Percentiles rank a stretch among this genome's conserved stretches.
phyloP scores from a whole-genome alignment of 139 green algal genomes.

The Chlorella sp. region DNA sequence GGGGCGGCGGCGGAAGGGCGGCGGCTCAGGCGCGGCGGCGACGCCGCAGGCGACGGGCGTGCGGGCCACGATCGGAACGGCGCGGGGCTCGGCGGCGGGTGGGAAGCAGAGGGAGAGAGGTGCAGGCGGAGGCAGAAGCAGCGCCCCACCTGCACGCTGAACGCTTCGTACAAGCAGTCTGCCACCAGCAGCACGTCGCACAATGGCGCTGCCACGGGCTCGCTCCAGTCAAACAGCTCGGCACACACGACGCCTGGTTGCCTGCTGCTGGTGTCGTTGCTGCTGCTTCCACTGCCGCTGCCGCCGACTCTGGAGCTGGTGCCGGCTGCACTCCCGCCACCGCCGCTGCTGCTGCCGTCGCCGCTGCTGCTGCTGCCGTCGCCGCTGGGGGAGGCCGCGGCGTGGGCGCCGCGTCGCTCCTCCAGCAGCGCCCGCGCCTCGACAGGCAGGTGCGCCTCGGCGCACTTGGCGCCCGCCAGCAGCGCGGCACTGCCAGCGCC shows the following conservation, averaged over 20 bases:
- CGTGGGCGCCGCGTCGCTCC: background rate
- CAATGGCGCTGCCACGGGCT: background rate
- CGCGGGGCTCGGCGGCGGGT: background rate
- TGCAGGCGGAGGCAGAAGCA: conserved; percentile 1
- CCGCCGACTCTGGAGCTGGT: conserved; percentile 9
- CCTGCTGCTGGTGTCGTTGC: background rate
- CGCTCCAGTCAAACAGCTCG: conserved; percentile 23
- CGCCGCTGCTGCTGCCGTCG: conserved; percentile 2
- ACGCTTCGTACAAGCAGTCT: conserved; percentile 66
- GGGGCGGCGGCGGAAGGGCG: too few species aligned
- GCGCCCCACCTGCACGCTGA: conserved; percentile 32
- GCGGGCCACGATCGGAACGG: background rate
- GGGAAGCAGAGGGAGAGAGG: background rate
- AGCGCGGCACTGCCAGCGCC: background rate
- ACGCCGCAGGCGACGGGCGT: background rate
- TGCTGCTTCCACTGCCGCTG: background rate
- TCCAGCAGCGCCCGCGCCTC: conserved; percentile 13
- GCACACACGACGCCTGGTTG: conserved; percentile 1
- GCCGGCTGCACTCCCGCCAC: conserved; percentile 20
- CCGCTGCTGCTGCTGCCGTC: conserved; percentile 20
- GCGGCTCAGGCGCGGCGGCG: background rate
- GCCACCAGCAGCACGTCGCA: conserved; percentile 43
- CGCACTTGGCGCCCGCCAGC: conserved; percentile 7
- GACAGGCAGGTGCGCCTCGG: conserved; percentile 1
- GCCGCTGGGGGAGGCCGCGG: background rate